These are phyloP conservation scores for Athelia sp. DNA, from an alignment of 1,284 basidiomycete species.

Conservation along the genomic window DNA sequence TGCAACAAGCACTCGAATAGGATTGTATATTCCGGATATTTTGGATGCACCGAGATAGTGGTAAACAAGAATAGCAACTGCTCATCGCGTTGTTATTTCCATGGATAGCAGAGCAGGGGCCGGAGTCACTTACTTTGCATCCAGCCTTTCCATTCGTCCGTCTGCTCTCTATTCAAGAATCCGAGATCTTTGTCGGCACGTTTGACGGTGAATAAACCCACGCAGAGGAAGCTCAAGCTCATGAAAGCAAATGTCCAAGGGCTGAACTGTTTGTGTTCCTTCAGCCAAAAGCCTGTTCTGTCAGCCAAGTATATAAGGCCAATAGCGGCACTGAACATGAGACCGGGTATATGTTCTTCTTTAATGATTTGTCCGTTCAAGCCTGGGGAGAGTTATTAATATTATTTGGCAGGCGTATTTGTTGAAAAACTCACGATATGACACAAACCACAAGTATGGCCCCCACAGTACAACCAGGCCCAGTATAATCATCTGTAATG, in stretches of 20 bases:
- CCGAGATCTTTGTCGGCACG: constrained; percentile 77
- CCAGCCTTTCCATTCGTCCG: constrained; percentile 96
- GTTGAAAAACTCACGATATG: constrained; percentile 10
- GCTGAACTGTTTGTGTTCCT: constrained; percentile 83
- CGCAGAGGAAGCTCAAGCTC: constrained; percentile 44
- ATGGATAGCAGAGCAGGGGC: background rate
- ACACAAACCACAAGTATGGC: constrained; percentile 39
- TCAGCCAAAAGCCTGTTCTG: constrained; percentile 77
- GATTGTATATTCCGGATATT: constrained; percentile 86
- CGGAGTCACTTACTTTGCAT: constrained; percentile 45
- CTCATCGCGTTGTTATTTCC: background rate
- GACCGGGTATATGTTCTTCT: constrained; percentile 35
- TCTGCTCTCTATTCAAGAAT: constrained; percentile 86
- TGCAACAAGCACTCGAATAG: constrained; percentile 82
- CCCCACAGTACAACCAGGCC: constrained; percentile 49
- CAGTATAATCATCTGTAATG: constrained; percentile 59
- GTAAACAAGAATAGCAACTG: constrained; percentile 84
- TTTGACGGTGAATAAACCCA: constrained; percentile 64
- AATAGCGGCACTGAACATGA: constrained; percentile 65
- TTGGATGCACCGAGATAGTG: constrained; percentile 87
- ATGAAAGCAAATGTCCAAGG: constrained; percentile 63
- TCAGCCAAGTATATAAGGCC: constrained; percentile 74
- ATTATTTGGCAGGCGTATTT: no score
- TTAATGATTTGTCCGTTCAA: constrained; percentile 30
- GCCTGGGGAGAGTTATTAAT: background rate